These are phyloP conservation scores for Streptanthus diversifolius DNA, from an alignment of 345 rosid genomes.

Conservation along the genomic window DNA sequence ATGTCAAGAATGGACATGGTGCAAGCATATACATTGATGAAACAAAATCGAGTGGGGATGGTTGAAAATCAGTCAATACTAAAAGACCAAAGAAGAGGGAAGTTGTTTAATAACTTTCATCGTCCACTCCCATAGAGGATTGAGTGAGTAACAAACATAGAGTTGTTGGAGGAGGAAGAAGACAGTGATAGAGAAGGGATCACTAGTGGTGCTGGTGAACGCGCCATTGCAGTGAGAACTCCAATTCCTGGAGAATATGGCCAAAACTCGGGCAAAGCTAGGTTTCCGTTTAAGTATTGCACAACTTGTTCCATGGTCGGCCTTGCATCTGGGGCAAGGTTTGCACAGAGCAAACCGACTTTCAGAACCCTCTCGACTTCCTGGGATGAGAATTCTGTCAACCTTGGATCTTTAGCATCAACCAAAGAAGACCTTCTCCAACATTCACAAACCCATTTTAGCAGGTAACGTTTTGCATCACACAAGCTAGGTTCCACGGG, in stretches of 20 bases:
- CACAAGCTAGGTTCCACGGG: constrained; percentile 55
- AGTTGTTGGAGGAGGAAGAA: constrained; percentile 18
- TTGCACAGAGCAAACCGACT: constrained; percentile 45
- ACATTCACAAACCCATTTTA: constrained; percentile 38
- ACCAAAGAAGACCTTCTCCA: constrained; percentile 37
- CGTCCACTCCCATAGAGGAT: constrained; percentile 31
- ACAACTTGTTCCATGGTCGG: constrained; percentile 46
- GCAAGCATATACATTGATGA: neutral
- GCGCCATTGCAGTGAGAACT: constrained; percentile 18
- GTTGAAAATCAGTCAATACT: neutral
- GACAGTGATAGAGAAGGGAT: constrained; percentile 26
- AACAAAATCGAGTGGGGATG: neutral
- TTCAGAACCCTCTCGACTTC: constrained; percentile 50
- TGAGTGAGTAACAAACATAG: constrained; percentile 35
- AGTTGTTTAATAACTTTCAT: constrained; percentile 21
- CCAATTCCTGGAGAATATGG: constrained; percentile 32
- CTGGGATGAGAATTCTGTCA: constrained; percentile 25
- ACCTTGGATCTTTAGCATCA: constrained; percentile 40
- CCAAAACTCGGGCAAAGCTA: constrained; percentile 32
- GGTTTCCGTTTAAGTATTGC: constrained; percentile 35
- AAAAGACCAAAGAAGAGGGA: neutral
- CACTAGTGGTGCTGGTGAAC: neutral
- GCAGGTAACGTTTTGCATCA: constrained; percentile 25
- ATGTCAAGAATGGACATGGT: constrained; percentile 9
- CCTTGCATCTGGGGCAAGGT: constrained; percentile 34